Conservation (phyloP, 2,329 filamentous ascomycete species). For the Lasiodiplodia theobromae region DNA sequence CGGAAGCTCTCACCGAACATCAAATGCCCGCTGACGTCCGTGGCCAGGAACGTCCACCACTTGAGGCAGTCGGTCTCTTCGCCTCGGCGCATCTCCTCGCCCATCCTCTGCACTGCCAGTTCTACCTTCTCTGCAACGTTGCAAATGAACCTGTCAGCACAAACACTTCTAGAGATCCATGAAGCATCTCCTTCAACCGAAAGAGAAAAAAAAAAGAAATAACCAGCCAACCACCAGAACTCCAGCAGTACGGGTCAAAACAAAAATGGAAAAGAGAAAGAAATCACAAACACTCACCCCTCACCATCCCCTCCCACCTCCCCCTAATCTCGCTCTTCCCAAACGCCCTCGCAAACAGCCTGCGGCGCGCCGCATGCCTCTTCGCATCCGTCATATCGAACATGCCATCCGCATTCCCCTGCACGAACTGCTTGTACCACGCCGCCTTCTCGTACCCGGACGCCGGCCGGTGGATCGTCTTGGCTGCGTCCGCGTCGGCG, state of each 20-base stretch:
- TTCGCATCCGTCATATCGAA: slow-evolving; percentile 49
- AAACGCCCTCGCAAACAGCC: slow-evolving; percentile 48
- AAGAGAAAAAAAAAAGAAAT: too few species aligned
- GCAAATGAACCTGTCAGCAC: neutral
- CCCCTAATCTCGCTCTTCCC: slow-evolving; percentile 44
- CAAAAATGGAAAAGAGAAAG: neutral
- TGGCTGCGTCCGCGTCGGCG: slow-evolving; percentile 34
- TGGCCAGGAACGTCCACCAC: slow-evolving; percentile 63
- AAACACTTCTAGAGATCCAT: neutral
- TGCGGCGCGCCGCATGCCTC: slow-evolving; percentile 44
- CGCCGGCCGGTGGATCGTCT: slow-evolving; percentile 41
- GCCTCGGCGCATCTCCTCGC: slow-evolving; percentile 50
- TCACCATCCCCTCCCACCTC: slow-evolving; percentile 49
- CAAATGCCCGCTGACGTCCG: slow-evolving; percentile 62
- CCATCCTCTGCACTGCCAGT: slow-evolving; percentile 54
- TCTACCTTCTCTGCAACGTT: slow-evolving; percentile 39
- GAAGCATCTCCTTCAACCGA: neutral
- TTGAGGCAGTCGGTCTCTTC: slow-evolving; percentile 57
- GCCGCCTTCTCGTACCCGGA: slow-evolving; percentile 34
- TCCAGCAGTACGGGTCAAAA: neutral
- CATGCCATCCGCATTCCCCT: slow-evolving; percentile 34
- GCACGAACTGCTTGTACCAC: slow-evolving; percentile 15
- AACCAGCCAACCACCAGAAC: too few species aligned
- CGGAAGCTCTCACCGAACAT: slow-evolving; percentile 64
- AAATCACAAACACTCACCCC: slow-evolving; percentile 25